These are phyloP conservation scores for Thermochaetoides thermophila DNA, from an alignment of 495 filamentous ascomycete genomes.

Conservation along the genomic window DNA sequence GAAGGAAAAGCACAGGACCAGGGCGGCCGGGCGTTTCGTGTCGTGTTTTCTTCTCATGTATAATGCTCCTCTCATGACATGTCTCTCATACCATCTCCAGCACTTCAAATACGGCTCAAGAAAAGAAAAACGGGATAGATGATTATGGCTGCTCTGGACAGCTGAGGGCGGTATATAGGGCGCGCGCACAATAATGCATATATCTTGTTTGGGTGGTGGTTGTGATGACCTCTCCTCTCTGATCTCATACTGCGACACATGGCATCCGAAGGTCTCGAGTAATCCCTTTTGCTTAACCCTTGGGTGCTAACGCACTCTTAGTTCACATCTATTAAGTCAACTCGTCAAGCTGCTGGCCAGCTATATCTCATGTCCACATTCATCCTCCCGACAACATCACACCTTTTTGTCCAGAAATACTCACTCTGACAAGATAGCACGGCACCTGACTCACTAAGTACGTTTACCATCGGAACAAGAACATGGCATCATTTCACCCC, in stretches of 20 bases:
- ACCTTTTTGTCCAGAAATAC: no score
- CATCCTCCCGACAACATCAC: background rate
- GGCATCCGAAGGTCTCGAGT: no score
- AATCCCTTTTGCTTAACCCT: no score
- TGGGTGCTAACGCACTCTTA: background rate
- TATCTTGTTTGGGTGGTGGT: background rate
- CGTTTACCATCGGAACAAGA: no score
- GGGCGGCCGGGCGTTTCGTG: slow-evolving; percentile 11
- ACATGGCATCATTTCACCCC: no score
- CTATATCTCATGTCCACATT: background rate
- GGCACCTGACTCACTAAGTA: no score
- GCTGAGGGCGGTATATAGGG: slow-evolving; percentile 3
- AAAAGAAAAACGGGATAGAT: slow-evolving; percentile 5
- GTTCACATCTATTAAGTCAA: background rate
- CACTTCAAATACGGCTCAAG: slow-evolving; percentile 2
- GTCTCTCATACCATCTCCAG: slow-evolving; percentile 14
- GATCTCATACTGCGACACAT: background rate
- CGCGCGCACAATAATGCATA: slow-evolving; percentile 5
- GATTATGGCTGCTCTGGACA: slow-evolving; percentile 1
- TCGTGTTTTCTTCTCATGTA: slow-evolving; percentile 17
- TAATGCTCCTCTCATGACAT: slow-evolving; percentile 38
- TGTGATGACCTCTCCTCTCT: background rate
- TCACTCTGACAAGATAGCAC: no score
- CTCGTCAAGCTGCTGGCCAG: background rate
- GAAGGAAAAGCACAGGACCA: slow-evolving; percentile 3